Base-by-base conservation (phyloP, 306 rosid genomes). In the Hippophae tibetana region DNA sequence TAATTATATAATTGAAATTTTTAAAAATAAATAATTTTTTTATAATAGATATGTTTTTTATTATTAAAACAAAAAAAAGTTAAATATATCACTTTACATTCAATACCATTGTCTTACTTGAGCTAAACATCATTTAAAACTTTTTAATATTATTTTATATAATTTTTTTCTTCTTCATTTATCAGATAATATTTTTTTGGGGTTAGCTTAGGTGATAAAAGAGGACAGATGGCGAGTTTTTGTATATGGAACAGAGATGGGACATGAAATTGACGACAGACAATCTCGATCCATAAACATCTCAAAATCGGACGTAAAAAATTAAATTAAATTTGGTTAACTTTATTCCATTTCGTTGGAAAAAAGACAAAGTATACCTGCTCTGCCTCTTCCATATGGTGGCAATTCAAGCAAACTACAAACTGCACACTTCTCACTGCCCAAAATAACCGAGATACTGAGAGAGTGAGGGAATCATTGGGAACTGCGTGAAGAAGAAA, bases 301-400 rank as follows among this genome's bases (percentile, higher is more conserved):
- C 13, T 13, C 31, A 1, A 49, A 14, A 38, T 43, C 77, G 81
- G 81, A 76, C 77, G 69, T 59, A 72, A 63, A 68, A 60, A 43
- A 6, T 13, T 49, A 42, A 5, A 11, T 76, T 64, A 69, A 76
- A 72, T 52, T 26, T 14, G 23, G 64, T 56, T 61, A 48, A 10
- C 13, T 13, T 23, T 56, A 42, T 68, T 6, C 57, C 31, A 8
- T n/a, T 9, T 10, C 55, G 6, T 13, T 5, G 7, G 13, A 2
- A 55, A 54, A 68, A 76, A 77, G 74, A 77, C 82, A 77, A 64
- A 41, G 31, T 23, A 56, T 44, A 44, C 48, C 52, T 13, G 3
- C 48, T 31, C 38, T 31, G 38, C 58, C 27, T 47, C 60, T 58
- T 41, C 51, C 6, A 14, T 47, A 47, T 40, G 38, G 38, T 31